These are phyloP conservation scores for Trichophyton schoenleinii DNA, from an alignment of 2,329 filamentous ascomycete species.

Conservation along the genomic window DNA sequence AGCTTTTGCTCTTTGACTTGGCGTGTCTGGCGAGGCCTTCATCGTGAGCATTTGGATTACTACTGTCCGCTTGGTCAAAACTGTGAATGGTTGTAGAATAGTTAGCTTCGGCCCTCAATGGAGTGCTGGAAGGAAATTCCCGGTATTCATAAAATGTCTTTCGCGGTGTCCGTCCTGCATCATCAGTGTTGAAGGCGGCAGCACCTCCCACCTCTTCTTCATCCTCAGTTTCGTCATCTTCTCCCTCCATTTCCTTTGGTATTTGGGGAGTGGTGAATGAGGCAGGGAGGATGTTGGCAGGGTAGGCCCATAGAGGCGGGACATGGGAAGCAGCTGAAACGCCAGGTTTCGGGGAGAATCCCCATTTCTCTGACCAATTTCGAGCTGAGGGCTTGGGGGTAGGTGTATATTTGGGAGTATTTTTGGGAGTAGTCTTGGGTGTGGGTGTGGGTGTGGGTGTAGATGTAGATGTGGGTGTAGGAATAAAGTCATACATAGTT, in stretches of 20 bases:
- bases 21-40: constrained; percentile 8
- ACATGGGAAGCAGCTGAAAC: not conserved
- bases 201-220: not conserved
- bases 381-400: constrained; percentile 7
- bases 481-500: constrained; percentile 15
- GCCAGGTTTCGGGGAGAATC: constrained; percentile 1
- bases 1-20: constrained; percentile 23
- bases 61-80: not conserved
- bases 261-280: not conserved
- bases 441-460: too few relatives aligned
- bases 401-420: too few relatives aligned
- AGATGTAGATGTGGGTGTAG: not conserved
- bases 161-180: not conserved
- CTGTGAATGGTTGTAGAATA: not conserved
- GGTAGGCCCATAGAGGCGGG: constrained; percentile 2
- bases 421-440: too few relatives aligned
- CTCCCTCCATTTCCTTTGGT: not conserved
- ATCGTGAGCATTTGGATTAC: not conserved
- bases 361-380: constrained; percentile 14
- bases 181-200: not conserved
- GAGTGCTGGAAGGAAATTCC: not conserved
- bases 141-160: not conserved
- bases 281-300: constrained; percentile 1
- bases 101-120: not conserved
- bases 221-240: not conserved